phyloP scores from a whole-genome alignment of 768 basidiomycete species.

The Tricholoma matsutake region DNA sequence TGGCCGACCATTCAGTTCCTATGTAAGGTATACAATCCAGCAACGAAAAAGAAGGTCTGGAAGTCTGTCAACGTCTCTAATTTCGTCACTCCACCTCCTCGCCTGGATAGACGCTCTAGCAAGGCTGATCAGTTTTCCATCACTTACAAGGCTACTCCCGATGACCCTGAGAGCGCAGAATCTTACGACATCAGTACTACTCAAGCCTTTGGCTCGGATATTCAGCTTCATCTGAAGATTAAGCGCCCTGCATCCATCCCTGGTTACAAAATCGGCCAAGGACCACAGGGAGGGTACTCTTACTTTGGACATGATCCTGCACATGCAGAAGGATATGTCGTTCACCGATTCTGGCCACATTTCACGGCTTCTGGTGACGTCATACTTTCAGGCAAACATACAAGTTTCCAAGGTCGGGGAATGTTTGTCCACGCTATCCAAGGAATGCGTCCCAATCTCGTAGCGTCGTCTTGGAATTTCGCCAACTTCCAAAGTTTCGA shows the following conservation, averaged over 20 bases:
- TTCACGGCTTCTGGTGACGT: constrained; percentile 61
- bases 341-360: constrained; percentile 91
- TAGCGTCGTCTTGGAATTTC: constrained; percentile 96
- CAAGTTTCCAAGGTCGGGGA: constrained; percentile 57
- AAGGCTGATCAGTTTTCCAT: constrained; percentile 85
- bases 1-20: constrained; percentile 96
- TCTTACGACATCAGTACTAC: constrained; percentile 78
- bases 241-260: constrained; percentile 65
- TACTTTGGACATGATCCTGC: constrained; percentile 73
- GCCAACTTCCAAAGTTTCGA: constrained; percentile 80
- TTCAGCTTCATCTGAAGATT: constrained; percentile 78
- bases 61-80: constrained; percentile 83
- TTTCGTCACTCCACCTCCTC: constrained; percentile 72
- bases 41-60: constrained; percentile 74
- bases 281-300: constrained; percentile 83
- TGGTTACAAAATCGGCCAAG: constrained; percentile 91
- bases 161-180: constrained; percentile 57
- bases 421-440: constrained; percentile 97
- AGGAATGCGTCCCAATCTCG: constrained; percentile 94
- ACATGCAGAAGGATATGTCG: constrained; percentile 79
- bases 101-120: constrained; percentile 81
- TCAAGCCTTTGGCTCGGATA: constrained; percentile 55
- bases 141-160: constrained; percentile 55
- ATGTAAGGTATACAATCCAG: constrained; percentile 82
- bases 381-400: constrained; percentile 61